A percentile compares a stretch with the other conserved stretches of the same genome.
Evolutionary conservation across 345 rosid species (phyloP).

Genomic region (Noccaea bulbosa): DNA sequence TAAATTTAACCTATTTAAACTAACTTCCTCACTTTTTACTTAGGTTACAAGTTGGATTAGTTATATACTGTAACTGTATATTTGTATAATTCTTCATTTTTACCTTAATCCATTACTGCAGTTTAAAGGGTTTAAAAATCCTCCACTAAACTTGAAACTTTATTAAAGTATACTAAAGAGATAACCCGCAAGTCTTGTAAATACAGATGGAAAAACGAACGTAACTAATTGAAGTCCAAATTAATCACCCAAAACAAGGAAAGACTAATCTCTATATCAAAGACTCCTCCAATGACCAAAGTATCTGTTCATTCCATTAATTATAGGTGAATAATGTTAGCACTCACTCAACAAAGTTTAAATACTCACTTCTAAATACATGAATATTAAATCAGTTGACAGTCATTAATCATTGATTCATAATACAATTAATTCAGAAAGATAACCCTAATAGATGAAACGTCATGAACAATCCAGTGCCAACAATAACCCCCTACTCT

Average conservation of each 20-base stretch:
- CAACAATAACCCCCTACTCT: not conserved
- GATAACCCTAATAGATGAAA: constrained; percentile 5
- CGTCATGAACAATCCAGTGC: constrained; percentile 20
- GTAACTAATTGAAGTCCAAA: not conserved
- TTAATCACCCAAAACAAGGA: not conserved
- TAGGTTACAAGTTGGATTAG: not conserved
- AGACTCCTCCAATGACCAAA: not conserved
- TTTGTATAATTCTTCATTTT: not conserved
- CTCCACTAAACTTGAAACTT: not conserved
- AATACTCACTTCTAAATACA: not conserved
- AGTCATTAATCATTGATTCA: constrained; percentile 4
- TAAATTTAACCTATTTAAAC: not conserved
- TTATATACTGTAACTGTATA: not conserved
- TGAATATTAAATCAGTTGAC: not conserved
- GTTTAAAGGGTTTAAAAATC: not conserved
- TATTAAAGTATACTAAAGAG: not conserved
- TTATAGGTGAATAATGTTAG: not conserved
- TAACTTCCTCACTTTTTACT: not conserved
- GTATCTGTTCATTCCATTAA: not conserved
- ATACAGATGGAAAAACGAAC: not conserved
- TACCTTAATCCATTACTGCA: constrained; percentile 2
- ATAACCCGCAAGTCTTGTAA: not conserved
- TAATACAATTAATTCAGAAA: constrained; percentile 5
- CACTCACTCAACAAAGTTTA: not conserved
- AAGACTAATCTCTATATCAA: constrained; percentile 7